Conservation (phyloP, 2,329 filamentous ascomycete genomes). For the Didymella glomerata region DNA sequence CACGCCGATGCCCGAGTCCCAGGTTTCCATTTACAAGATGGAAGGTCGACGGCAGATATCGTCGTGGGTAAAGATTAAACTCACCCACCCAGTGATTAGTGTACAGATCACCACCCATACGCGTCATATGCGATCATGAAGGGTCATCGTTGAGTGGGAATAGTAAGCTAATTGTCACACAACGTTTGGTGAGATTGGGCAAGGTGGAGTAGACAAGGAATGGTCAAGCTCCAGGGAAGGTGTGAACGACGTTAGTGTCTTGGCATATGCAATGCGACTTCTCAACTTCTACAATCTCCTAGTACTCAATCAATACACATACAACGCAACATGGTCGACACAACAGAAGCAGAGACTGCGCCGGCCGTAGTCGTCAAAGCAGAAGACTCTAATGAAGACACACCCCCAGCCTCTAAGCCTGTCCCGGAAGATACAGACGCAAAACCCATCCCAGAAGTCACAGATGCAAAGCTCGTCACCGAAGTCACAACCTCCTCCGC, state of each 20-base stretch:
- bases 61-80: too few species aligned
- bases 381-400: constrained; percentile 15
- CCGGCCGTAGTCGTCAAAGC: constrained; percentile 16
- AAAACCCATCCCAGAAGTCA: background rate
- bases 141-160: too few species aligned
- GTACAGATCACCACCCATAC: too few species aligned
- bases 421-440: background rate
- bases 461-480: constrained; percentile 7
- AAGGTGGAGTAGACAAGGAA: too few species aligned
- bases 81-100: too few species aligned
- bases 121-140: too few species aligned
- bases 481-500: constrained; percentile 35
- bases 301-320: background rate
- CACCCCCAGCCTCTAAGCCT: constrained; percentile 12
- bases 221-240: background rate
- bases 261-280: constrained; percentile 16
- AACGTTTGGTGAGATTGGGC: too few species aligned
- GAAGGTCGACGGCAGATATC: too few species aligned
- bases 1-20: too few species aligned
- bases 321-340: constrained; percentile 34
- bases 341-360: constrained; percentile 22
- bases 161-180: too few species aligned
- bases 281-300: background rate
- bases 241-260: constrained; percentile 12
- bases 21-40: too few species aligned